Evolutionary conservation across 345 rosid species (phyloP).

Genomic region (Boechera divaricarpa): DNA sequence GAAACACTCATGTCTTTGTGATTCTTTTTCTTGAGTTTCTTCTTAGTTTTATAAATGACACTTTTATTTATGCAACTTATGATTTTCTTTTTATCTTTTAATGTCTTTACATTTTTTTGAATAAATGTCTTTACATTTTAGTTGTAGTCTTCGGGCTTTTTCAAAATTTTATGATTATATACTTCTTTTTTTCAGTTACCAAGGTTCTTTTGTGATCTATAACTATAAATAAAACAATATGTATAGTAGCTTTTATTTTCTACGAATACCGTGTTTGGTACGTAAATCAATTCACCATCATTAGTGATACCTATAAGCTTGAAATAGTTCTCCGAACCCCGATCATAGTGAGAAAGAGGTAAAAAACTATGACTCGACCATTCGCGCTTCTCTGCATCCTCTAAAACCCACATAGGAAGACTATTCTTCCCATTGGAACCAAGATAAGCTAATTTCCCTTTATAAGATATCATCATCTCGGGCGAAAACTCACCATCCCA

Average conservation of each 20-base stretch:
- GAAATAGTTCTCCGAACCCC: neutral
- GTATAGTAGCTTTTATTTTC: no score
- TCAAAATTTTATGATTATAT: neutral
- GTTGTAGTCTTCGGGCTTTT: neutral
- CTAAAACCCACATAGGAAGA: constrained; percentile 7
- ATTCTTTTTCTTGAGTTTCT: neutral
- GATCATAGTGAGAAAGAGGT: constrained; percentile 23
- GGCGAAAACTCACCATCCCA: neutral
- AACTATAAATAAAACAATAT: no score
- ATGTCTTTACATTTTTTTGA: neutral
- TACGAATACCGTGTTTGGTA: neutral
- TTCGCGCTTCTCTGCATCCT: neutral
- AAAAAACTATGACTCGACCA: neutral
- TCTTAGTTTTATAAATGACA: neutral
- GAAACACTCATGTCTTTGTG: constrained; percentile 6
- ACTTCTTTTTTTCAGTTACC: no score
- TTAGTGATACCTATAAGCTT: constrained; percentile 12
- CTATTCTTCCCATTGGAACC: neutral
- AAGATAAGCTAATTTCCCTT: constrained; percentile 26
- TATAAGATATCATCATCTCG: constrained; percentile 7
- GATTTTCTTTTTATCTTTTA: neutral
- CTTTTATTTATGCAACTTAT: neutral
- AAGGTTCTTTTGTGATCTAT: no score
- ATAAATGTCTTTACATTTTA: neutral
- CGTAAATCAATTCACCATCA: constrained; percentile 29